Evolutionary conservation across 495 filamentous ascomycete species (phyloP).

Genomic region (Neurospora sublineolata): DNA sequence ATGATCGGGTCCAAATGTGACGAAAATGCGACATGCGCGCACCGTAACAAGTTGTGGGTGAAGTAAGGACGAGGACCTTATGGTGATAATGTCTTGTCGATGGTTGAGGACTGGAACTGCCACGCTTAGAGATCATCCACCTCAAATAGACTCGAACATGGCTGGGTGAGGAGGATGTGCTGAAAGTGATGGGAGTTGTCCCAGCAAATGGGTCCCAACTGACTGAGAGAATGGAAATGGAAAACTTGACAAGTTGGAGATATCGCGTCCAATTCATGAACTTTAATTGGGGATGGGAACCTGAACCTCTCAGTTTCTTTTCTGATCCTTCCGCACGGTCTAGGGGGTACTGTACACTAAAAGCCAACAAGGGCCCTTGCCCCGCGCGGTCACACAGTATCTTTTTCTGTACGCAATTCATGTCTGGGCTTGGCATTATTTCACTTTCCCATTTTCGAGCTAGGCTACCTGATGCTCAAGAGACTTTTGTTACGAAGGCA

Average conservation of each 20-base stretch:
- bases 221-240: neutral
- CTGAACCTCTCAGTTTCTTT: neutral
- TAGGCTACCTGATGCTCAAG: neutral
- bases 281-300: neutral
- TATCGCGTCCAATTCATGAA: neutral
- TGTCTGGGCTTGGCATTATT: neutral
- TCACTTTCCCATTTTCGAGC: neutral
- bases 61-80: neutral
- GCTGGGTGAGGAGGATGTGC: neutral
- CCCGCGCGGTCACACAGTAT: rapidly evolving
- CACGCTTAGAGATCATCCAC: neutral
- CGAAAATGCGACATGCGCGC: neutral
- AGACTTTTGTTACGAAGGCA: neutral
- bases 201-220: neutral
- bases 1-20: neutral
- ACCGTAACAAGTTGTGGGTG: neutral
- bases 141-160: neutral
- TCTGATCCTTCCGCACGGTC: neutral
- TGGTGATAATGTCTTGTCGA: neutral
- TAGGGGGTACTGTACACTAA: neutral
- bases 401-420: neutral
- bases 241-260: neutral
- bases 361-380: neutral
- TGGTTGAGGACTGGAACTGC: neutral
- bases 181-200: neutral